Evolutionary conservation across 768 basidiomycete species (phyloP).

Genomic region (Lentinula boryana): DNA sequence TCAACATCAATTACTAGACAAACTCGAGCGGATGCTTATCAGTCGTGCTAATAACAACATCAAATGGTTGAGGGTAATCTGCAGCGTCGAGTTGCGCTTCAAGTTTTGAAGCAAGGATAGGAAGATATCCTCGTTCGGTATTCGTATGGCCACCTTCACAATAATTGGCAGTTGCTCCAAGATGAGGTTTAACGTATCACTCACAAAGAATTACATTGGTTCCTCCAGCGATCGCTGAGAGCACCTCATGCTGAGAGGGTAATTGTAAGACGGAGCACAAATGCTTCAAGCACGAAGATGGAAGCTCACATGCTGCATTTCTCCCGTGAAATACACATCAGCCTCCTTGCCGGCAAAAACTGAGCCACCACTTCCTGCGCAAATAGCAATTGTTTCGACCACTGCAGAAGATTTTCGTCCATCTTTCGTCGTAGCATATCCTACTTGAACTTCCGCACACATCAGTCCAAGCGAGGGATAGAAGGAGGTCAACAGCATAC

Average conservation of each 20-base stretch:
- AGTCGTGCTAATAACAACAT: conserved; percentile 64
- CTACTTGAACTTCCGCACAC: conserved; percentile 55
- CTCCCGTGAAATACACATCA: conserved; percentile 89
- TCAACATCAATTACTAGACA: conserved; percentile 20
- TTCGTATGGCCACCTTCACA: conserved; percentile 83
- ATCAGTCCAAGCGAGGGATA: conserved; percentile 4
- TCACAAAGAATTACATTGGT: conserved; percentile 81
- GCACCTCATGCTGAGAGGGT: conserved; percentile 69
- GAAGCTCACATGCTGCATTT: conserved; percentile 76
- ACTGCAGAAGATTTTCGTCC: conserved; percentile 20
- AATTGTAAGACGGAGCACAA: background rate
- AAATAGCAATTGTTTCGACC: conserved; percentile 72
- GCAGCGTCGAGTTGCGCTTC: conserved; percentile 38
- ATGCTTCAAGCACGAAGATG: background rate
- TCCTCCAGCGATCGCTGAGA: conserved; percentile 72
- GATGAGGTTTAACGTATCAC: conserved; percentile 18
- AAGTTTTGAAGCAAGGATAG: conserved; percentile 63
- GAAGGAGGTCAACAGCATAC: conserved; percentile 33
- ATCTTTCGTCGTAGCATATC: conserved; percentile 32
- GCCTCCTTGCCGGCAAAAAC: conserved; percentile 67
- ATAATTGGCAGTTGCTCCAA: background rate
- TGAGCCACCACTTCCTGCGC: conserved; percentile 85
- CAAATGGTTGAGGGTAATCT: conserved; percentile 31
- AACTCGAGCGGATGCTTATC: conserved; percentile 75
- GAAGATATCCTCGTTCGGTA: conserved; percentile 91